A percentile compares a stretch with the other conserved stretches of the same genome.
These are phyloP conservation scores for Colletotrichum filicis DNA, from an alignment of 2,329 filamentous ascomycete genomes.

Conservation along the genomic window DNA sequence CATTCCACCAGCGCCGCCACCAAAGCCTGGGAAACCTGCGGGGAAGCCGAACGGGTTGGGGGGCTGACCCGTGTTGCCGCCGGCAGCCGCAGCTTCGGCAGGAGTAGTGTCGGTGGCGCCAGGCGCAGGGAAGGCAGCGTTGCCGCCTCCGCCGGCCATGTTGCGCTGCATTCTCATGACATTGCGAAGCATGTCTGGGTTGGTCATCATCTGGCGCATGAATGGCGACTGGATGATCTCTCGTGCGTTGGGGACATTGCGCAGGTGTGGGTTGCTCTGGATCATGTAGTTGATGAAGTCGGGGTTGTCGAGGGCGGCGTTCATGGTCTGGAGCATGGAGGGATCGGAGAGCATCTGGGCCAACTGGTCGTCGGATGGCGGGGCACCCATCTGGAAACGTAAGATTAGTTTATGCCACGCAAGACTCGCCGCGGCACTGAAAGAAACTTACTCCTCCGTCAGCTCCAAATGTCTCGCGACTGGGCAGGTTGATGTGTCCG, in stretches of 20 bases:
- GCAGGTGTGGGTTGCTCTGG: constrained; percentile 85
- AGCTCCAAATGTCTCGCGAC: constrained; percentile 88
- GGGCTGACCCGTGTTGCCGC: constrained; percentile 43
- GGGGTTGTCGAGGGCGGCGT: constrained; percentile 96
- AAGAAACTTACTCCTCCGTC: constrained; percentile 84
- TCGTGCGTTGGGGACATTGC: constrained; percentile 78
- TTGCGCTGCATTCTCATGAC: constrained; percentile 85
- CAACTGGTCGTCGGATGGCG: constrained; percentile 82
- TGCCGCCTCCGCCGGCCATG: constrained; percentile 64
- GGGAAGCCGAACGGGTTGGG: constrained; percentile 58
- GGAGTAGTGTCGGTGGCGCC: constrained; percentile 90
- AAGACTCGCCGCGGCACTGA: not conserved
- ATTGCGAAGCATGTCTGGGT: constrained; percentile 84
- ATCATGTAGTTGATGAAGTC: constrained; percentile 95
- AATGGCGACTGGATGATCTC: constrained; percentile 89
- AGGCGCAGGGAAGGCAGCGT: constrained; percentile 83
- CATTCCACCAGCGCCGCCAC: constrained; percentile 8
- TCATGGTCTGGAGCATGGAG: constrained; percentile 86
- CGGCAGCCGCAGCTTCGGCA: constrained; percentile 52
- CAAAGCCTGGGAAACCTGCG: constrained; percentile 31
- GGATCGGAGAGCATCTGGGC: constrained; percentile 90
- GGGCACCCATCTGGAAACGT: constrained; percentile 82
- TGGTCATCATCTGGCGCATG: constrained; percentile 92
- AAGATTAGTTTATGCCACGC: constrained; percentile 37
- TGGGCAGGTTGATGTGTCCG: constrained; percentile 89